Base-by-base conservation (phyloP, 495 filamentous ascomycete species). In the Umbilicaria muhlenbergii region DNA sequence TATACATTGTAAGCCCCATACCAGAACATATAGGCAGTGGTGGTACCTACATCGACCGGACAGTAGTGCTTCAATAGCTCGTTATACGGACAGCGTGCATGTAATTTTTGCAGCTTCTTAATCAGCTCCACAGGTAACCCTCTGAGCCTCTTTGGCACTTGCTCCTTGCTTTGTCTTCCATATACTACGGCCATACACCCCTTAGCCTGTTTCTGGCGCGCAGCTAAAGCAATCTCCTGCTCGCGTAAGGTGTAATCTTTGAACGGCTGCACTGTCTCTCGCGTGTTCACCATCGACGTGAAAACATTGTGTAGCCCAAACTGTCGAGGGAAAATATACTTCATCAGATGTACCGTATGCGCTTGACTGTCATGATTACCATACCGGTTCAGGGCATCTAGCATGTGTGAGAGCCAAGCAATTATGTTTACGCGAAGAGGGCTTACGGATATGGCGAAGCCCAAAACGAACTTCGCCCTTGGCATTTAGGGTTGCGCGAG, bases 291-390 rank as follows among this genome's bases (percentile, higher is more conserved):
- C 11, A 63, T 56, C 1, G 74, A 77, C 0, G 81, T 83, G 51
- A 96, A 95, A n/a, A 81, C 84, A 61, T 94, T 98, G 50, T 89
- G 83, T 11, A 98, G 64, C 3, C 76, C 75, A 55, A 93, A 95
- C 56, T 96, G 86, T 15, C 81, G 70, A 28, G 91, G 91, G 49
- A 98, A 98, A 1, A 98, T 77, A 58, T 98, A 89, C 62, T 85
- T 86, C 74, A 94, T 74, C 19, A 95, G 62, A 46, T 81, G 84
- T 6, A 79, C 53, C 0, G 77, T 82, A 41, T 81, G 69, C 3
- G 62, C 51, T n/a, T 58, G 55, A 39, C 72, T 68, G 6, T 64
- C 53, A 5, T 57, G 42, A 32, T 73, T 62, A 0, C 70, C 62
- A 53, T 73, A 83, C 1, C 87, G 80, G 58, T 88, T 94, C 14